phyloP scores from a whole-genome alignment of 108 stramenopile genomes.

The Craspedostauros australis region DNA sequence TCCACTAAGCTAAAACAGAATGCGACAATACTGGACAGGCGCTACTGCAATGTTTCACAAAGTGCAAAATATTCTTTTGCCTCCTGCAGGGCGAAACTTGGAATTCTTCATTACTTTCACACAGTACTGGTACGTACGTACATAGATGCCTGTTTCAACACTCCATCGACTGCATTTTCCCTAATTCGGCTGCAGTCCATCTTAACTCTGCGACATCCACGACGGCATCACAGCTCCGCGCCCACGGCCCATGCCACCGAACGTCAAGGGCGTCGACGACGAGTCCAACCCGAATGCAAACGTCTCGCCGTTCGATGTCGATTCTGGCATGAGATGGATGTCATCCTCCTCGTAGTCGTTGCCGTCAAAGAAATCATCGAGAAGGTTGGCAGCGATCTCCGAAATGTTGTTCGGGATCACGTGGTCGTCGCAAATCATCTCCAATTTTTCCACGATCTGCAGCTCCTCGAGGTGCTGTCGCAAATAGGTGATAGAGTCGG shows the following conservation, averaged over 20 bases:
- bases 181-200: too few species aligned
- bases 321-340: not conserved
- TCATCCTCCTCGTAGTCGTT: conserved; percentile 5
- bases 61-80: too few species aligned
- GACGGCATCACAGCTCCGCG: conserved; percentile 24
- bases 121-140: too few species aligned
- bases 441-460: too few species aligned
- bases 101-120: too few species aligned
- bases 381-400: conserved; percentile 15
- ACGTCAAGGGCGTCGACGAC: not conserved
- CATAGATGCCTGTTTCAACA: too few species aligned
- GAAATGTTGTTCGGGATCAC: too few species aligned
- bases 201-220: conserved; percentile 23
- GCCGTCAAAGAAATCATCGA: conserved; percentile 19
- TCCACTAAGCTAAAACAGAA: not conserved
- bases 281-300: conserved; percentile 1
- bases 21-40: conserved; percentile 1
- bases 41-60: not conserved
- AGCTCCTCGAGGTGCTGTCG: too few species aligned
- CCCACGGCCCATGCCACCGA: conserved; percentile 21
- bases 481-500: too few species aligned
- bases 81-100: too few species aligned
- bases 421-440: too few species aligned
- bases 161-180: too few species aligned
- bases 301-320: not conserved